Percentiles rank a stretch among this genome's conserved stretches.
Evolutionary conservation across 208 protist species (phyloP).

Genomic region (Cochliopodium minus): DNA sequence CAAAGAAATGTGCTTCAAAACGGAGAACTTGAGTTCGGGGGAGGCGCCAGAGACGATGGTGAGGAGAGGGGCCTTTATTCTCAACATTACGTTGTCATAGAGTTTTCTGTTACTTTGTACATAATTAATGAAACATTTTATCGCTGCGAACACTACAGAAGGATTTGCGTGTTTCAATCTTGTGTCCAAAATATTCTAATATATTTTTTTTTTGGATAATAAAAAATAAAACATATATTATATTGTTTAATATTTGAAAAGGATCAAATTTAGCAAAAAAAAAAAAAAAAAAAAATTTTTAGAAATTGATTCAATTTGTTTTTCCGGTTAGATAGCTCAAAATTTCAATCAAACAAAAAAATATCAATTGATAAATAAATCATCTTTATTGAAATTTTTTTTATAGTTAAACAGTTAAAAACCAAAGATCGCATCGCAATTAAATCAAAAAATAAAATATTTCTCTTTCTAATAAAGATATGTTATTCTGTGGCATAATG

Average conservation of each 20-base stretch:
- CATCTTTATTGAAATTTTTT: no score
- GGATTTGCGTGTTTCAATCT: constrained; percentile 55
- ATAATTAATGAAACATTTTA: constrained; percentile 55
- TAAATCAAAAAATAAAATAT: no score
- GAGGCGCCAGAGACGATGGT: constrained; percentile 37
- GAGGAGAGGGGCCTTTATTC: constrained; percentile 52
- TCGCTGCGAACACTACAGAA: constrained; percentile 53
- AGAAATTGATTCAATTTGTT: no score
- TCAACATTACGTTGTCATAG: constrained; percentile 47
- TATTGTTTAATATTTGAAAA: no score
- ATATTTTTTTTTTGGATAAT: neutral
- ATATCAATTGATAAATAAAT: no score
- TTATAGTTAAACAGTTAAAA: no score
- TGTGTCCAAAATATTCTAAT: constrained; percentile 64
- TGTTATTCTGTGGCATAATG: no score
- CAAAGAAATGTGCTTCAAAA: constrained; percentile 55
- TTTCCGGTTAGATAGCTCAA: no score
- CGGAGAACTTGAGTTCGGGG: constrained; percentile 46
- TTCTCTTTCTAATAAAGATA: no score
- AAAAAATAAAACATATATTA: neutral
- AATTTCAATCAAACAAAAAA: no score
- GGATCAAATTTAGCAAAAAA: no score
- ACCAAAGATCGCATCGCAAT: no score
- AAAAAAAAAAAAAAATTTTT: neutral
- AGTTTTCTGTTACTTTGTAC: constrained; percentile 53